Evolutionary conservation across 1,284 basidiomycete species (phyloP).

Genomic region (Chalciporus sp.): DNA sequence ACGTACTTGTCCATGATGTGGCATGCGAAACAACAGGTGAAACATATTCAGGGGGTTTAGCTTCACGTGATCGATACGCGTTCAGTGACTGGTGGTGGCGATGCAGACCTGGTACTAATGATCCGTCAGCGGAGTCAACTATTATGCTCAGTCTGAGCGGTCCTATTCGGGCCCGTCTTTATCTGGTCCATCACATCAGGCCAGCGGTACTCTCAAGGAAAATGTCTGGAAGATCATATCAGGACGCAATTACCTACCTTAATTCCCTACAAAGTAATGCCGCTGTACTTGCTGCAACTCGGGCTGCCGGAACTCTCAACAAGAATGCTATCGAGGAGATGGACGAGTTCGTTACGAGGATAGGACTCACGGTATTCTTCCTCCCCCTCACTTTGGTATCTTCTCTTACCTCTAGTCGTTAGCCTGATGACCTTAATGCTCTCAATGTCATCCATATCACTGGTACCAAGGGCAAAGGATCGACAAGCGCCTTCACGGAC

Average conservation of each 20-base stretch:
- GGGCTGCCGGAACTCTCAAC: conserved; percentile 75
- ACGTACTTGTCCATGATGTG: conserved; percentile 45
- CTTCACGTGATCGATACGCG: background rate
- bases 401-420: conserved; percentile 2
- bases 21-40: conserved; percentile 12
- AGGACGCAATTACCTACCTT: conserved; percentile 84
- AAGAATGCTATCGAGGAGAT: conserved; percentile 85
- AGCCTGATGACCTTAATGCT: conserved; percentile 74
- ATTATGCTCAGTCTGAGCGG: conserved; percentile 12
- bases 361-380: conserved; percentile 77
- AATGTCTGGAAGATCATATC: conserved; percentile 58
- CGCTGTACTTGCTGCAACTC: conserved; percentile 83
- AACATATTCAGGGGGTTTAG: conserved; percentile 1
- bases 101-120: background rate
- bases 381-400: conserved; percentile 4
- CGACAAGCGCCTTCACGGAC: conserved; percentile 91
- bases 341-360: conserved; percentile 85
- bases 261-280: conserved; percentile 97
- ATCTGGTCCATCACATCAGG: conserved; percentile 6
- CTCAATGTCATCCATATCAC: conserved; percentile 97
- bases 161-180: conserved; percentile 17
- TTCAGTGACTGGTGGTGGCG: background rate
- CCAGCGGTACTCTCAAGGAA: conserved; percentile 28
- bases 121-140: too few relatives aligned
- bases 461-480: conserved; percentile 99